Conservation (phyloP, 495 filamentous ascomycete genomes). For the Penicillium coprophilum region DNA sequence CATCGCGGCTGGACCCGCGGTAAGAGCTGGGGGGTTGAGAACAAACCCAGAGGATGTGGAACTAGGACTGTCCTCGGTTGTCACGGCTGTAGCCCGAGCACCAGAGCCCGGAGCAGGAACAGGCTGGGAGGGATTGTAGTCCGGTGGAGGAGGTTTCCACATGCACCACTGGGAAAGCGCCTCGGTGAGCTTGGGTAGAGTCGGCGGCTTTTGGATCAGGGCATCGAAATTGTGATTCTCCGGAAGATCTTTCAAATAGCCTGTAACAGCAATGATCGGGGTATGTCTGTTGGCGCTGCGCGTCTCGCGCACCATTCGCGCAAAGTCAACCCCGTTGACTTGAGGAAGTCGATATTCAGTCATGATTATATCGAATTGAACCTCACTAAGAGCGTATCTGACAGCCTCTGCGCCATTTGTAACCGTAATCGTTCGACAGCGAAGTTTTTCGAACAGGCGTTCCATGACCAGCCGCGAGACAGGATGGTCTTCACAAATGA, state of each 20-base stretch:
- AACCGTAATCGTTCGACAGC: slow-evolving; percentile 91
- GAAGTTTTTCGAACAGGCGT: slow-evolving; percentile 88
- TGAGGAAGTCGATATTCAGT: slow-evolving; percentile 95
- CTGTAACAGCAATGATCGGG: slow-evolving; percentile 94
- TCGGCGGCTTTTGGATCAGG: slow-evolving; percentile 94
- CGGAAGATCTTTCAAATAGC: slow-evolving; percentile 92
- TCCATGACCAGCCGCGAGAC: slow-evolving; percentile 98
- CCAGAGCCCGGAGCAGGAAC: slow-evolving; percentile 60
- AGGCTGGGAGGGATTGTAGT: slow-evolving; percentile 44
- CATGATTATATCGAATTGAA: slow-evolving; percentile 94
- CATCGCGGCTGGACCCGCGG: slow-evolving; percentile 72
- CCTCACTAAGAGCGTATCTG: slow-evolving; percentile 87
- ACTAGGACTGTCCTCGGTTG: slow-evolving; percentile 77
- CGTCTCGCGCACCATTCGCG: slow-evolving; percentile 94
- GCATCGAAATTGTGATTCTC: slow-evolving; percentile 93
- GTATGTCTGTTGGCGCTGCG: slow-evolving; percentile 93
- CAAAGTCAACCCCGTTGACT: slow-evolving; percentile 90
- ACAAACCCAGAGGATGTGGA: slow-evolving; percentile 77
- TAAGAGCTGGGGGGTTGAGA: slow-evolving; percentile 71
- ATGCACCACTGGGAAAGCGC: slow-evolving; percentile 81
- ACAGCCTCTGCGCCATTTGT: slow-evolving; percentile 85
- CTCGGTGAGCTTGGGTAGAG: slow-evolving; percentile 80
- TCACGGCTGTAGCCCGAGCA: slow-evolving; percentile 59
- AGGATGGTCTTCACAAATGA: slow-evolving; percentile 97
- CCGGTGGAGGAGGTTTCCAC: slow-evolving; percentile 77